phyloP scores from a whole-genome alignment of 768 basidiomycete species.

The Gelatoporia subvermispora region DNA sequence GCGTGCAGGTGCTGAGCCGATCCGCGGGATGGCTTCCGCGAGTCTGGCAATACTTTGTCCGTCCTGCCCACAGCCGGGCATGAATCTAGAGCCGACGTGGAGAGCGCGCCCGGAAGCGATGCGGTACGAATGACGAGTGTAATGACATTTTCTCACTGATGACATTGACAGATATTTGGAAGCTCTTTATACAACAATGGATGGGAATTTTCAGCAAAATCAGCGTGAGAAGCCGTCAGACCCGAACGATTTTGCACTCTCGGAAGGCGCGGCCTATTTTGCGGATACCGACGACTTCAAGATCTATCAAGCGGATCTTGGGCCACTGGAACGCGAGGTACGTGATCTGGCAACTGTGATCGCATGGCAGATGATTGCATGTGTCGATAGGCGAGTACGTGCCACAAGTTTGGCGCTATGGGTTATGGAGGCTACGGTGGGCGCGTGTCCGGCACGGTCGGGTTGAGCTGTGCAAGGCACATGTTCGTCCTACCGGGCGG shows the following conservation, averaged over 20 bases:
- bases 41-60: constrained; percentile 16
- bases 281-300: constrained; percentile 7
- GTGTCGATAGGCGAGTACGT: constrained; percentile 4
- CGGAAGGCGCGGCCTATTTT: constrained; percentile 9
- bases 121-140: too few species aligned
- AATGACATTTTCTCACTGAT: too few species aligned
- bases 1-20: not conserved
- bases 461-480: constrained; percentile 13
- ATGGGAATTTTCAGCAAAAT: constrained; percentile 13
- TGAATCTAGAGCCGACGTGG: constrained; percentile 17
- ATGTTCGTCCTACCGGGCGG: constrained; percentile 12
- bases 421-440: constrained; percentile 6
- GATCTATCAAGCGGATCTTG: not conserved
- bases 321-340: constrained; percentile 3
- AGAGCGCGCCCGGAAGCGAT: not conserved
- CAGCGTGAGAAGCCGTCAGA: constrained; percentile 9
- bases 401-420: constrained; percentile 15
- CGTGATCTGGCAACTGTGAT: not conserved
- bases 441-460: constrained; percentile 10
- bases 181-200: constrained; percentile 5
- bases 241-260: constrained; percentile 7
- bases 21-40: not conserved
- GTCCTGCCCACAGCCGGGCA: constrained; percentile 18
- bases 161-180: constrained; percentile 4
- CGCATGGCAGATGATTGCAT: not conserved